A percentile compares a stretch with the other conserved stretches of the same genome.
Evolutionary conservation across 225 moss, liverwort and hornwort species (phyloP).

Genomic region (Marchantia polymorpha): DNA sequence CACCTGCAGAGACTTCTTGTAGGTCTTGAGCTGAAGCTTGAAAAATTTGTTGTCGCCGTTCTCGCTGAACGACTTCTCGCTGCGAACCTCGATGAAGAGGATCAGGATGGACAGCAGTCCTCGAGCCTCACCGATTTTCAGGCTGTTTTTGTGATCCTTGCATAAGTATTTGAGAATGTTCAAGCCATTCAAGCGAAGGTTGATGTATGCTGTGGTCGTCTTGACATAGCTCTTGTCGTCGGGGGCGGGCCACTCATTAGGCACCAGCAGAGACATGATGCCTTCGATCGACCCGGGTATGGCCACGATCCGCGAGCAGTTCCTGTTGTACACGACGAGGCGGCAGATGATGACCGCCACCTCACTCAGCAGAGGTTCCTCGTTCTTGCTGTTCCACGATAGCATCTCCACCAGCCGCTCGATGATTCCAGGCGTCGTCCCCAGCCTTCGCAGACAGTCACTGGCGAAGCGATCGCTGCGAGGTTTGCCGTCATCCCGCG

Average conservation of each 20-base stretch:
- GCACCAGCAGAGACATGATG: slow-evolving; percentile 32
- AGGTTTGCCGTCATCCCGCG: neutral
- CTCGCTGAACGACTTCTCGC: neutral
- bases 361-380: slow-evolving; percentile 30
- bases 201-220: neutral
- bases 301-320: slow-evolving; percentile 41
- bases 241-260: neutral
- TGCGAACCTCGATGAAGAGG: slow-evolving; percentile 44
- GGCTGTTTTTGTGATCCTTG: slow-evolving; percentile 54
- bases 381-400: slow-evolving; percentile 39
- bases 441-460: slow-evolving; percentile 38
- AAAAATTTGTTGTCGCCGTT: neutral
- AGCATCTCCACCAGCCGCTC: slow-evolving; percentile 54
- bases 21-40: slow-evolving; percentile 23
- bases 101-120: slow-evolving; percentile 52
- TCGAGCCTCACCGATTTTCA: slow-evolving; percentile 61
- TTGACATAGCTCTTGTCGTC: neutral
- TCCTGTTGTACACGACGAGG: slow-evolving; percentile 38
- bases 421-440: slow-evolving; percentile 37
- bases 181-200: slow-evolving; percentile 51
- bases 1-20: slow-evolving; percentile 56
- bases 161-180: slow-evolving; percentile 63
- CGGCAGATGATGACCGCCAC: slow-evolving; percentile 29
- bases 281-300: slow-evolving; percentile 45
- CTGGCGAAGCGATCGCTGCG: slow-evolving; percentile 11